A percentile compares a stretch with the other conserved stretches of the same genome.
Evolutionary conservation across 2,329 filamentous ascomycete genomes (phyloP).

Genomic region (Claviceps humidiphila): DNA sequence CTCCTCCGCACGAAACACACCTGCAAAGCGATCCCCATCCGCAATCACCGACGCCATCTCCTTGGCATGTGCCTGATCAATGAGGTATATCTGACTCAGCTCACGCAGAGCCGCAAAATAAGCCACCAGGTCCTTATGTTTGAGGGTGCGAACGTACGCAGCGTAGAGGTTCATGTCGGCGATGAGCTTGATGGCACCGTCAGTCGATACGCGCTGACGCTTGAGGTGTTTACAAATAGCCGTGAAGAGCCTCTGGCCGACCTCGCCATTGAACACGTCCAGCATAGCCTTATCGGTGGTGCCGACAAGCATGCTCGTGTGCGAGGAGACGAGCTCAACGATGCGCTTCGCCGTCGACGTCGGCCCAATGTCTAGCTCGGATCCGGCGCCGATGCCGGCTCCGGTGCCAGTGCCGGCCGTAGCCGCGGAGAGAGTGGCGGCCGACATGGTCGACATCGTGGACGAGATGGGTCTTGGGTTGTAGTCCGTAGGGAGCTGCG

Average conservation of each 20-base stretch:
- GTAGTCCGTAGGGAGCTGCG: constrained; percentile 77
- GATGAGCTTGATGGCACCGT: constrained; percentile 84
- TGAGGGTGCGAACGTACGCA: constrained; percentile 66
- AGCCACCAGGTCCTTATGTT: constrained; percentile 69
- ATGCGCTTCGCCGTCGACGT: constrained; percentile 68
- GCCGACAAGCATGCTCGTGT: constrained; percentile 85
- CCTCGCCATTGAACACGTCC: constrained; percentile 96
- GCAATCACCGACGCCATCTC: constrained; percentile 93
- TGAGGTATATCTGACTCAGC: constrained; percentile 88
- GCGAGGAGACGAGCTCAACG: constrained; percentile 72
- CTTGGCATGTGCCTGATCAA: constrained; percentile 71
- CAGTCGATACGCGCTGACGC: constrained; percentile 79
- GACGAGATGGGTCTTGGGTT: constrained; percentile 46
- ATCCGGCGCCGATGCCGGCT: constrained; percentile 18
- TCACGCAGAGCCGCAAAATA: constrained; percentile 90
- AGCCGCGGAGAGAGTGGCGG: not conserved
- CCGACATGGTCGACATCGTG: constrained; percentile 11
- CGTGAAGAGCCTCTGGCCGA: constrained; percentile 81
- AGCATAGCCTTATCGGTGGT: constrained; percentile 97
- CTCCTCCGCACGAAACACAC: constrained; percentile 89
- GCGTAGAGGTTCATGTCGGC: constrained; percentile 95
- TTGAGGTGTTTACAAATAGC: constrained; percentile 96
- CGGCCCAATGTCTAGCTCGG: constrained; percentile 44
- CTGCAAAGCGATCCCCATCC: constrained; percentile 76
- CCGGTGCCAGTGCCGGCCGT: constrained; percentile 16